These are phyloP conservation scores for Dactylis glomerata DNA, from an alignment of 176 grass and related monocot species.

Conservation along the genomic window DNA sequence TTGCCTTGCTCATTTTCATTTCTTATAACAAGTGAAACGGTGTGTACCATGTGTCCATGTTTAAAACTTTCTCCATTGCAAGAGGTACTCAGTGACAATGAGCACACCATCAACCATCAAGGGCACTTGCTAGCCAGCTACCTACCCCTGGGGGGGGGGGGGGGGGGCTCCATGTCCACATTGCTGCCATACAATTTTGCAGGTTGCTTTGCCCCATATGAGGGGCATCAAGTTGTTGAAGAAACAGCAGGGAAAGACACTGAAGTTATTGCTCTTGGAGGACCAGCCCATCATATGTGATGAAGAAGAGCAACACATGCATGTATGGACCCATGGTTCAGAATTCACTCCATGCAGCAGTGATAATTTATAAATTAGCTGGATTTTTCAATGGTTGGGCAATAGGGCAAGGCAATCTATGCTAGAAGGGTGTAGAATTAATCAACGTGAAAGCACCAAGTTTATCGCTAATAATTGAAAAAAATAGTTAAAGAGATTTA, in stretches of 20 bases:
- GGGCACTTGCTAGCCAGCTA: conserved; percentile 27
- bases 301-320: conserved; percentile 16
- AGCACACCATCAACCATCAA: conserved; percentile 6
- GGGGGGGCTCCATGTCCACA: conserved; percentile 30
- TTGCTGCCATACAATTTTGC: conserved; percentile 39
- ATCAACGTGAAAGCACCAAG: neutral
- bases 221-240: conserved; percentile 49
- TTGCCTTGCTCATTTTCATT: conserved; percentile 2
- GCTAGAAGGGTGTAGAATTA: neutral
- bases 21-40: conserved; percentile 10
- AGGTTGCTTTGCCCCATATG: conserved; percentile 39
- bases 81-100: conserved; percentile 1
- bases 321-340: conserved; percentile 39
- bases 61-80: neutral
- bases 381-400: neutral
- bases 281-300: conserved; percentile 46
- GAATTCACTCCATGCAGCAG: conserved; percentile 18
- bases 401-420: neutral
- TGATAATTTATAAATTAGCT: conserved; percentile 19
- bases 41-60: neutral
- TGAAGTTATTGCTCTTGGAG: conserved; percentile 38
- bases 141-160: neutral
- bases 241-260: conserved; percentile 35
- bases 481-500: neutral
- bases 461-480: neutral